Base-by-base conservation (phyloP, 2,329 filamentous ascomycete species). In the Pestalotiopsis sp. region DNA sequence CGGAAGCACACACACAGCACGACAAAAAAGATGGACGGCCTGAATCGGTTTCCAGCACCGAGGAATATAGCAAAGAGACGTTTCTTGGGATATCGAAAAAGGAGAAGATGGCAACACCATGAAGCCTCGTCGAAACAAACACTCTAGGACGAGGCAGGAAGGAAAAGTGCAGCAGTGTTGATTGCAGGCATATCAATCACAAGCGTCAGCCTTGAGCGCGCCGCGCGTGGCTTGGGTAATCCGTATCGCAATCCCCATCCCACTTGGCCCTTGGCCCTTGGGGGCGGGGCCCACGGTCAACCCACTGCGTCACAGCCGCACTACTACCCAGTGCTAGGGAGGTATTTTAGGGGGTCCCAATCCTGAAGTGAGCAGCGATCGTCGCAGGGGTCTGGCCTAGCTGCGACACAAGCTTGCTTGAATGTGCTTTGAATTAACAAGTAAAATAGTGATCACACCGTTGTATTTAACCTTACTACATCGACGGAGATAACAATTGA, bases 161-260 rank as follows among this genome's bases (percentile, higher is more conserved):
- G 12, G 64, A 11, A 45, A 59, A 27, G 20, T n/a, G 20, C 17
- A 20, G 45, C 49, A 38, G 25, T 20, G 27, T 52, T n/a, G 36
- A 20, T 66, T 20, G 49, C 20, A 27, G 64, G 36, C n/a, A 59
- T 23, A 41, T 52, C 52, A 25, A 52, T 23, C 20, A 56, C 38
- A 60, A 59, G 56, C 45, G 52, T 59, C 64, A 66, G 56, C 64
- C 64, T 66, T 66, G 64, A 66, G 63, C 63, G 63, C 41, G 64
- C 64, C 20, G 45, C 52, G 64, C 31, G 64, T 66, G 64, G 64
- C 64, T 64, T 66, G 61, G 39, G 57, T 59, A 59, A 27, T 59
- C 59, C 31, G 59, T 41, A 64, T 56, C 20, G 20, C 23, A 12
- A 36, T 20, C 20, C 49, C n/a, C 64, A 66, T 66, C 64, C 64